phyloP scores from a whole-genome alignment of 805 yeast genomes.

The Yamadazyma nakazawae region DNA sequence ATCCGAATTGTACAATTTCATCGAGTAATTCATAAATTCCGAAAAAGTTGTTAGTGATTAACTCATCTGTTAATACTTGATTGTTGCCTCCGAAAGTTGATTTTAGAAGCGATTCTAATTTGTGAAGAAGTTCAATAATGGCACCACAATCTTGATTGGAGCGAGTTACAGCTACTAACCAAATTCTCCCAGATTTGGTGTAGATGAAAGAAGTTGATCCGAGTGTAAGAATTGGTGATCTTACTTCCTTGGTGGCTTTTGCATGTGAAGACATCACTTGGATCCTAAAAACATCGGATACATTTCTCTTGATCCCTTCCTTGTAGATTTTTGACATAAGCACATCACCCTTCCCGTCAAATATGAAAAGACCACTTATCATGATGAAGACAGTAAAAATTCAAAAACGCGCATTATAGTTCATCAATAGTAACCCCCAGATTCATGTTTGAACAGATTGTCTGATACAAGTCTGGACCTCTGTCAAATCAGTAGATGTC shows the following conservation, averaged over 20 bases:
- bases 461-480: too few relatives aligned
- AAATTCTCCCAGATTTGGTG: slow-evolving; percentile 57
- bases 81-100: slow-evolving; percentile 15
- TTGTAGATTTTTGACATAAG: slow-evolving; percentile 69
- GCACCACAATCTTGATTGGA: slow-evolving; percentile 82
- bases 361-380: slow-evolving; percentile 82
- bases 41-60: slow-evolving; percentile 63
- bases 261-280: slow-evolving; percentile 70
- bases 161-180: slow-evolving; percentile 87
- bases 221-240: slow-evolving; percentile 59
- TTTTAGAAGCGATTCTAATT: slow-evolving; percentile 52
- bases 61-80: slow-evolving; percentile 28
- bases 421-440: too few relatives aligned
- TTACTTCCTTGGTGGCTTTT: slow-evolving; percentile 19
- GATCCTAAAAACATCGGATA: slow-evolving; percentile 85
- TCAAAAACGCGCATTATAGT: not conserved
- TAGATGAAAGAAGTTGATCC: slow-evolving; percentile 92
- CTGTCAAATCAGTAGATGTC: too few relatives aligned
- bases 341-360: slow-evolving; percentile 78
- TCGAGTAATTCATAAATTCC: slow-evolving; percentile 74
- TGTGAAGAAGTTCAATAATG: slow-evolving; percentile 74
- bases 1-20: slow-evolving; percentile 74
- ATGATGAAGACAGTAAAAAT: slow-evolving; percentile 33
- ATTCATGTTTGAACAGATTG: too few relatives aligned
- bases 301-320: slow-evolving; percentile 72